Conservation (phyloP, 495 filamentous ascomycete species). For the Friedmanniomyces simplex region DNA sequence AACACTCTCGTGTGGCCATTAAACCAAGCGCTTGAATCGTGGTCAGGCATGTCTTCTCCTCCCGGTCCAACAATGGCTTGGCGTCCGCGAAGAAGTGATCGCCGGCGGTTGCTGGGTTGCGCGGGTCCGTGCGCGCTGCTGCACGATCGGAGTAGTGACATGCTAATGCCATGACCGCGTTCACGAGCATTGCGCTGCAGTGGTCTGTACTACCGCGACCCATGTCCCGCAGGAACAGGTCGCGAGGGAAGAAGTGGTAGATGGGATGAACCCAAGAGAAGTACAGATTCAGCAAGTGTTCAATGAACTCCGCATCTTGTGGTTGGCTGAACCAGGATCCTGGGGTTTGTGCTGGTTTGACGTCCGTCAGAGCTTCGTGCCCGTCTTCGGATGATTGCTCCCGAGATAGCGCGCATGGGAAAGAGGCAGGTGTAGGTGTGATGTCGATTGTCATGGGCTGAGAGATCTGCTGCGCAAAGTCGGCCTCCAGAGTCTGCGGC, state of each 20-base stretch:
- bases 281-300: slow-evolving; percentile 58
- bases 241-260: slow-evolving; percentile 59
- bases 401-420: not conserved
- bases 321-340: slow-evolving; percentile 52
- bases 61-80: slow-evolving; percentile 46
- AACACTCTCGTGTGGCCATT: slow-evolving; percentile 41
- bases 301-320: slow-evolving; percentile 43
- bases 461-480: slow-evolving; percentile 14
- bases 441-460: not conserved
- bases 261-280: slow-evolving; percentile 77
- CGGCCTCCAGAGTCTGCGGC: slow-evolving; percentile 18
- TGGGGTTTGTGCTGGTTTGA: not conserved
- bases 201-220: slow-evolving; percentile 43
- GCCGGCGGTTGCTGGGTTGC: slow-evolving; percentile 54
- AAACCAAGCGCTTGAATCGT: slow-evolving; percentile 70
- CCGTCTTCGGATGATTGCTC: slow-evolving; percentile 8
- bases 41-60: slow-evolving; percentile 52
- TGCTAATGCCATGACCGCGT: slow-evolving; percentile 60
- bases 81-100: slow-evolving; percentile 64
- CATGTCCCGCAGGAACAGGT: slow-evolving; percentile 62
- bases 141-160: slow-evolving; percentile 63
- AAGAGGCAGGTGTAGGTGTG: not conserved
- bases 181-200: slow-evolving; percentile 65
- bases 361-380: not conserved
- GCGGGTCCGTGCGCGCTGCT: slow-evolving; percentile 49